Evolutionary conservation across 257 asterid genomes (phyloP).

Genomic region (Coffea eugenioides): DNA sequence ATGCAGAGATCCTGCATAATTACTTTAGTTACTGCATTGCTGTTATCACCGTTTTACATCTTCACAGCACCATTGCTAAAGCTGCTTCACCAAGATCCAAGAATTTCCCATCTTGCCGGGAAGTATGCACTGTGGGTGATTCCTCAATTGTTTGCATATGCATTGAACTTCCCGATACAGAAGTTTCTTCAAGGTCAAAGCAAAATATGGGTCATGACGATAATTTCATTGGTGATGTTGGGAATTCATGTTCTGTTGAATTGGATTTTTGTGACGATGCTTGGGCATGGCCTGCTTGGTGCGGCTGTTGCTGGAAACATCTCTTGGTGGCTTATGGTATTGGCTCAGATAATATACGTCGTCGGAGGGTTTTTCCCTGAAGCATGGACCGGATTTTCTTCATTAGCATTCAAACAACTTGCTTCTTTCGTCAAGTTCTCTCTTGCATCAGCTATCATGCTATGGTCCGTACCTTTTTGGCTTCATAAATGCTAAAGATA

Average conservation of each 20-base stretch:
- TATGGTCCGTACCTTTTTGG: conserved; percentile 52
- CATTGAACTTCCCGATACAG: conserved; percentile 71
- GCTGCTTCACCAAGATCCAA: conserved; percentile 40
- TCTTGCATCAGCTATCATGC: conserved; percentile 82
- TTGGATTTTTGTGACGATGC: conserved; percentile 61
- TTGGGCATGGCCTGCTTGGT: conserved; percentile 59
- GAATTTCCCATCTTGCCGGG: conserved; percentile 58
- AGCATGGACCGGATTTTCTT: conserved; percentile 81
- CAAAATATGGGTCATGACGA: conserved; percentile 82
- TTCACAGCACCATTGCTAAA: conserved; percentile 55
- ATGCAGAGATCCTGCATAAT: conserved; percentile 41
- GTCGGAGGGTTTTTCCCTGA: conserved; percentile 67
- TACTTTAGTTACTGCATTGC: conserved; percentile 11
- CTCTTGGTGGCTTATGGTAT: conserved; percentile 80
- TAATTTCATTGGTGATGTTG: conserved; percentile 43
- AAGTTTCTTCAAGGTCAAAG: conserved; percentile 88
- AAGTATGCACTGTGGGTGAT: conserved; percentile 62
- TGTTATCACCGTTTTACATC: conserved; percentile 56
- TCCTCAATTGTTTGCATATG: conserved; percentile 78
- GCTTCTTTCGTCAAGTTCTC: conserved; percentile 65
- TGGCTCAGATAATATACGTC: conserved; percentile 68
- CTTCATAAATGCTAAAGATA: neutral
- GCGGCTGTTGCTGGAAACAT: conserved; percentile 82
- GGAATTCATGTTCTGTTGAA: conserved; percentile 59
- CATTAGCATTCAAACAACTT: conserved; percentile 57